Base-by-base conservation (phyloP, 2,329 filamentous ascomycete species). In the Aspergillus viridinutans region DNA sequence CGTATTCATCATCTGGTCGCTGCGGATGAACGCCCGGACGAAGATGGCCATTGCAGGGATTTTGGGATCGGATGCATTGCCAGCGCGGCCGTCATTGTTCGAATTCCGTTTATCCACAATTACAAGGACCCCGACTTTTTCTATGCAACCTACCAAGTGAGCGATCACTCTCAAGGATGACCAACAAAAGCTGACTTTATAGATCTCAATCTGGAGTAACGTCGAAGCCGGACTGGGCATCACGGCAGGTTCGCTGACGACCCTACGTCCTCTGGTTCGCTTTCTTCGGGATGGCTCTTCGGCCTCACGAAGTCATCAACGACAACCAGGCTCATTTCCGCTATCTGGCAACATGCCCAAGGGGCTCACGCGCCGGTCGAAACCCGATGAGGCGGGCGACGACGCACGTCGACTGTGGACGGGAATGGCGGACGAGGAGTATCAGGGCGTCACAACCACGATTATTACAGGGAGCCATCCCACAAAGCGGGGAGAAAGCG, bases 11-110 rank as follows among this genome's bases (percentile, higher is more conserved):
- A 75, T 86, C 2, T 81, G 77, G 73, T 74, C 78, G 21, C 67
- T 86, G 26, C 78, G 82, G 53, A 83, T 86, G 77, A 77, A 79
- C 49, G 66, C 55, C 9, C 76, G 74, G 53, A 79, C 76, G 2
- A 85, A 84, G 61, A n/a, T 77, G 2, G 75, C 81, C 1, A 71
- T 85, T 6, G 76, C 78, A 5, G 73, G 75, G 0, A 74, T 86
- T 49, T 72, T 86, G 43, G 75, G 0, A 77, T 85, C 65, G 85
- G 82, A 26, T 83, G 82, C 61, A 76, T 77, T 52, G 67, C 68
- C 12, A 63, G 66, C 40, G 60, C 65, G 3, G 68, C 67, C 1
- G 64, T 66, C 2, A 60, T 66, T 17, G 55, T 63, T 21, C 62
- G 64, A n/a, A 58, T 64, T 4, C 64, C 64, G 3, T 66, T 56